These are phyloP conservation scores for Halophytophthora batemanensis DNA, from an alignment of 352 stramenopile genomes.

Conservation along the genomic window DNA sequence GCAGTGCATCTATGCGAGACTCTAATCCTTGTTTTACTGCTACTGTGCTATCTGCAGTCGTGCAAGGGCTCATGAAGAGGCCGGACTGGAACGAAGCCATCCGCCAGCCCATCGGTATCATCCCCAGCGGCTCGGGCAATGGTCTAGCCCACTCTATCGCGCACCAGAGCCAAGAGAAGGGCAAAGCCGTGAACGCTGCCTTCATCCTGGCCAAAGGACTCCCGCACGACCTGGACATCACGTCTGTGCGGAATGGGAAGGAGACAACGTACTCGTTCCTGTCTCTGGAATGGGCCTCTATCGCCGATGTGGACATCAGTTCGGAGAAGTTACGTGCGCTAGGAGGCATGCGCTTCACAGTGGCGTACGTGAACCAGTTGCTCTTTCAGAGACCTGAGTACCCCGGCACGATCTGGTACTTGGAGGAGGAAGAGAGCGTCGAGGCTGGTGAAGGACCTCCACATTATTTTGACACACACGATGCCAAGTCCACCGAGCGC, in stretches of 20 bases:
- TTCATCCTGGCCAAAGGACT: conserved; percentile 68
- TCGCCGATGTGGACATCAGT: conserved; percentile 78
- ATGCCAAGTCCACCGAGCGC: conserved; percentile 23
- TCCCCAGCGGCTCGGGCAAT: conserved; percentile 64
- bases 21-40: conserved; percentile 1
- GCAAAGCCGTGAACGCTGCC: conserved; percentile 48
- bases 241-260: conserved; percentile 54
- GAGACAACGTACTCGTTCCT: conserved; percentile 76
- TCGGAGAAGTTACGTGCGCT: conserved; percentile 71
- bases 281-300: conserved; percentile 77
- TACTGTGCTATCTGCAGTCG: conserved; percentile 30
- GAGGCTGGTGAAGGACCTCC: conserved; percentile 5
- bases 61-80: conserved; percentile 72
- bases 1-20: background rate
- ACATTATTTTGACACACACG: conserved; percentile 39
- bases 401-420: conserved; percentile 54
- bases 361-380: conserved; percentile 56
- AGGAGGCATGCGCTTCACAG: conserved; percentile 61
- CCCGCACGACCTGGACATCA: conserved; percentile 64
- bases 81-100: conserved; percentile 71
- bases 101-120: conserved; percentile 55
- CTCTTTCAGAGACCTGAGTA: conserved; percentile 52
- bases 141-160: conserved; percentile 62
- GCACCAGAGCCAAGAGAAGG: conserved; percentile 42
- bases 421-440: conserved; percentile 39